Conservation (phyloP, 371 early-diverging fungal genomes). For the Circinella umbellata region DNA sequence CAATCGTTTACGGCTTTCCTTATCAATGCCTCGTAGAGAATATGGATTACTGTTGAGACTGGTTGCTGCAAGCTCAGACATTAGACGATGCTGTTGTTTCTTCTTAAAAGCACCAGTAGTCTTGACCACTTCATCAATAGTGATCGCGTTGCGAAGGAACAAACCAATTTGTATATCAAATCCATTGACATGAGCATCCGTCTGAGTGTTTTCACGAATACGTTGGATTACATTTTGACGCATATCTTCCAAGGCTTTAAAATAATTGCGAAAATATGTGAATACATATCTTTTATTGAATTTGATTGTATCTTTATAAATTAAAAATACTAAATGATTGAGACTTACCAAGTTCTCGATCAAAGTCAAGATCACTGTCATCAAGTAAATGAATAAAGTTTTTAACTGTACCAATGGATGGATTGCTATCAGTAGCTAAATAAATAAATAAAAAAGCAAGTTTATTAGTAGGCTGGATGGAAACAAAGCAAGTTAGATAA, state of each 20-base stretch:
- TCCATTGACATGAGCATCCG: conserved; percentile 84
- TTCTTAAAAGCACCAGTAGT: conserved; percentile 61
- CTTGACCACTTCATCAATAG: conserved; percentile 89
- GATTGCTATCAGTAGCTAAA: conserved; percentile 72
- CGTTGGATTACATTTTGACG: conserved; percentile 84
- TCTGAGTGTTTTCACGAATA: conserved; percentile 89
- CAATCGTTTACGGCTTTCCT: conserved; percentile 77
- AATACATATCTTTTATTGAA: too few relatives aligned
- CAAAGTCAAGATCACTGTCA: conserved; percentile 90
- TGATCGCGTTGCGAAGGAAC: conserved; percentile 95
- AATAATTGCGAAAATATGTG: background rate
- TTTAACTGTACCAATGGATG: conserved; percentile 81
- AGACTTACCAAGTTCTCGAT: conserved; percentile 78
- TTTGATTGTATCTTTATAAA: background rate
- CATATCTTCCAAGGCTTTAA: conserved; percentile 82
- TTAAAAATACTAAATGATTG: background rate
- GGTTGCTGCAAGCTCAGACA: conserved; percentile 43
- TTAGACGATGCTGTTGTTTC: conserved; percentile 53
- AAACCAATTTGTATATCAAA: conserved; percentile 97
- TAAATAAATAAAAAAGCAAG: background rate
- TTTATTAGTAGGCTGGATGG: background rate
- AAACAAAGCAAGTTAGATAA: background rate
- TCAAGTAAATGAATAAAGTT: conserved; percentile 90
- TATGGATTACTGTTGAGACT: conserved; percentile 27
- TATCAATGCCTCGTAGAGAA: conserved; percentile 78